Conservation (phyloP, 257 asterid species). For the Leptodermis oblonga region DNA sequence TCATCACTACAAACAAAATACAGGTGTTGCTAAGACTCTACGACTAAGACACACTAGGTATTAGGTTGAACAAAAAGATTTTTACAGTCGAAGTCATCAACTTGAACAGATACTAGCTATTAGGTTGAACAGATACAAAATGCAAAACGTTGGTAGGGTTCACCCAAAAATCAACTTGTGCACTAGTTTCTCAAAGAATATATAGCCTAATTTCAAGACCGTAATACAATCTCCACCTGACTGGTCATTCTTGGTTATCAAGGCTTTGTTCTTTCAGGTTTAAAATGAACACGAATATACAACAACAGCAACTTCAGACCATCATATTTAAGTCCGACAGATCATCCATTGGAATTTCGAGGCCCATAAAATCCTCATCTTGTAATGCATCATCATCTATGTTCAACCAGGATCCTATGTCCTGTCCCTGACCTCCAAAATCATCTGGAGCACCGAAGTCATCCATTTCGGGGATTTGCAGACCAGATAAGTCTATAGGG, state of each 20-base stretch:
- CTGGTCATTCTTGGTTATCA: conserved; percentile 36
- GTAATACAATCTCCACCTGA: conserved; percentile 42
- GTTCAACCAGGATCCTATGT: conserved; percentile 84
- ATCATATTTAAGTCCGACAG: conserved; percentile 74
- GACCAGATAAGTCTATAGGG: conserved; percentile 80
- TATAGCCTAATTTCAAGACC: conserved; percentile 37
- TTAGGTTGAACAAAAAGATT: conserved; percentile 56
- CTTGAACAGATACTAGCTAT: conserved; percentile 40
- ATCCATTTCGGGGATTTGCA: conserved; percentile 86
- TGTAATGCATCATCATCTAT: conserved; percentile 69
- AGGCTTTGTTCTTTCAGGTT: conserved; percentile 27
- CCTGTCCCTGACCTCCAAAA: conserved; percentile 80
- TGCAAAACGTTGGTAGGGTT: conserved; percentile 31
- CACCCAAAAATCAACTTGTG: conserved; percentile 45
- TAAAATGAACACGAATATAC: conserved; percentile 49
- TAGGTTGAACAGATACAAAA: conserved; percentile 38
- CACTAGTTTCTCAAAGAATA: conserved; percentile 55
- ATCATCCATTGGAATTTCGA: conserved; percentile 89
- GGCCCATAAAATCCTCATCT: conserved; percentile 74
- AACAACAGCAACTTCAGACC: conserved; percentile 55
- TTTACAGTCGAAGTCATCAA: conserved; percentile 62
- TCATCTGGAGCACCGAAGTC: conserved; percentile 60
- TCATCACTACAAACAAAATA: conserved; percentile 58
- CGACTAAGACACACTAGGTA: conserved; percentile 45
- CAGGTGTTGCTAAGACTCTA: conserved; percentile 47